These are phyloP conservation scores for Cryptosporidium sp. DNA, from an alignment of 169 alveolate species.

Conservation along the genomic window DNA sequence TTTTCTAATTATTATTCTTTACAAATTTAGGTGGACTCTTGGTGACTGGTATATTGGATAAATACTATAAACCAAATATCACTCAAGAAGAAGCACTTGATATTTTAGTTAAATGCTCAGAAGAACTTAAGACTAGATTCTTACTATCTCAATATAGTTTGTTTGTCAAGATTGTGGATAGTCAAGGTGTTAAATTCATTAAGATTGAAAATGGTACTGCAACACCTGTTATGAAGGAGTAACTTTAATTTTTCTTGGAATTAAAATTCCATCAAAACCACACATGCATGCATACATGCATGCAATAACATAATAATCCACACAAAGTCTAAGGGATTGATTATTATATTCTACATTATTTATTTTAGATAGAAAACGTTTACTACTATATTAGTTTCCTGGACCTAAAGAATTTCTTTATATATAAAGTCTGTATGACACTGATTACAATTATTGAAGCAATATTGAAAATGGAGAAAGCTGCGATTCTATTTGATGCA, in stretches of 20 bases:
- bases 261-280: not conserved
- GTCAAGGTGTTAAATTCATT: conserved; percentile 79
- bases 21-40: conserved; percentile 82
- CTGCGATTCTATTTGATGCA: conserved; percentile 32
- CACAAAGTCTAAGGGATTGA: conserved; percentile 3
- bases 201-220: conserved; percentile 76
- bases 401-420: conserved; percentile 55
- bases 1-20: conserved; percentile 82
- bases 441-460: conserved; percentile 15
- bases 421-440: conserved; percentile 39
- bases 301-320: not conserved
- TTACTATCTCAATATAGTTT: conserved; percentile 86
- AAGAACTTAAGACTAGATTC: conserved; percentile 89
- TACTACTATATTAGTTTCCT: conserved; percentile 59
- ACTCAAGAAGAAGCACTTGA: conserved; percentile 88
- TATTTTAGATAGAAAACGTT: not conserved
- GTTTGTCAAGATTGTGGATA: conserved; percentile 80
- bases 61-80: conserved; percentile 86
- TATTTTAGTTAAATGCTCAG: conserved; percentile 86
- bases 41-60: conserved; percentile 89
- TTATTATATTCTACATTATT: not conserved
- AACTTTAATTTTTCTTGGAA: not conserved
- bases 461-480: conserved; percentile 36
- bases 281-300: not conserved
- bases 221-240: conserved; percentile 33